Conservation (phyloP, 768 basidiomycete genomes). For the Lentinula detonsa region DNA sequence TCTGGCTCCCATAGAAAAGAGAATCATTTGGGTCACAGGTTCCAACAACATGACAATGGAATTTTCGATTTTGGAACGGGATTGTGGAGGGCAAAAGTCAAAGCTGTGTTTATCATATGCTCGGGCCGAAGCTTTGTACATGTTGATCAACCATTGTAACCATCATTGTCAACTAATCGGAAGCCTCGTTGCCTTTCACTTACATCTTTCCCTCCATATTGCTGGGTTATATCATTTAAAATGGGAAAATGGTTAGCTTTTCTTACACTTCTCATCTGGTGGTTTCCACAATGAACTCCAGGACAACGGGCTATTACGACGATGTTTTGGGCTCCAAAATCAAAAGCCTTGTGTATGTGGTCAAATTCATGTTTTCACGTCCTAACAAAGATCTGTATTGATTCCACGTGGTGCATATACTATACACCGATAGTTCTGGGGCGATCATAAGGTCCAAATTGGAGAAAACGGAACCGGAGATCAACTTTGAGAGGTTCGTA, state of each 20-base stretch:
- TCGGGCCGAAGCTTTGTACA: neutral
- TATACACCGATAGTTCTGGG: constrained; percentile 43
- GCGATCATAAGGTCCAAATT: constrained; percentile 64
- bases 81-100: neutral
- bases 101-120: neutral
- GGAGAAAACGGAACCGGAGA: constrained; percentile 57
- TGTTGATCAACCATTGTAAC: neutral
- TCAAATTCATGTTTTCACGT: neutral
- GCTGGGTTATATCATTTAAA: neutral
- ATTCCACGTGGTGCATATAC: constrained; percentile 3
- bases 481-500: constrained; percentile 72
- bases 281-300: constrained; percentile 17
- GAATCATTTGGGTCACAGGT: neutral
- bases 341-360: constrained; percentile 68
- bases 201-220: neutral
- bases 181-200: neutral
- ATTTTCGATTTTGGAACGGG: too few species aligned
- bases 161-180: neutral
- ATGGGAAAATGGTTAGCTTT: constrained; percentile 70
- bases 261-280: constrained; percentile 4
- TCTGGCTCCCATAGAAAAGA: neutral
- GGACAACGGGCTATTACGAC: constrained; percentile 70
- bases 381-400: constrained; percentile 1
- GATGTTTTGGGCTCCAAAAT: constrained; percentile 71
- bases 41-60: neutral